Evolutionary conservation across 495 filamentous ascomycete species (phyloP).

Genomic region (Hyaloscypha bicolor): DNA sequence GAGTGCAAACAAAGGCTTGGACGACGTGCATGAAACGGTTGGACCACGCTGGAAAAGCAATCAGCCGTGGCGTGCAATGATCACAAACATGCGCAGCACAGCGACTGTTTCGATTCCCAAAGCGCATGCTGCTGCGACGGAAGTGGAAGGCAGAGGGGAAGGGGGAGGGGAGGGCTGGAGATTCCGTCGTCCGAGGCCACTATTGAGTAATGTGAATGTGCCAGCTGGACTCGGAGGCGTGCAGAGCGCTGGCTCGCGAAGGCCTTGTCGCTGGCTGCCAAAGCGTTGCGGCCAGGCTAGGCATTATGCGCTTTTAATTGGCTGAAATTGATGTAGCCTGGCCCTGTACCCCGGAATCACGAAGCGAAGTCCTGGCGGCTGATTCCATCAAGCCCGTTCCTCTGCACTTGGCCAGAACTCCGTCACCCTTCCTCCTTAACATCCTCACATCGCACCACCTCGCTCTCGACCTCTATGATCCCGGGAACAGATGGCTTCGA

Average conservation of each 20-base stretch:
- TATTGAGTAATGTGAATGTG: neutral
- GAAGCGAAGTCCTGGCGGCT: too few relatives aligned
- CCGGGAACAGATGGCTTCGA: slow-evolving; percentile 27
- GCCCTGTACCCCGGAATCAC: too few relatives aligned
- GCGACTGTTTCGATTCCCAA: neutral
- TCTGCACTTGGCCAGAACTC: neutral
- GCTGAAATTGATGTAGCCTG: neutral
- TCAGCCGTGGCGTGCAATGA: neutral
- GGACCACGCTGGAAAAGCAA: neutral
- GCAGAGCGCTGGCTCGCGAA: neutral
- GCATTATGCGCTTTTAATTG: neutral
- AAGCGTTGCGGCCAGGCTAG: too few relatives aligned
- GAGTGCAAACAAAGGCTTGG: slow-evolving; percentile 20
- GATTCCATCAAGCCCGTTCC: neutral
- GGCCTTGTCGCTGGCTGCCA: neutral
- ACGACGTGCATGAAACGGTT: slow-evolving; percentile 16
- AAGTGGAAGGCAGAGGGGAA: neutral
- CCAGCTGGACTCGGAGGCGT: neutral
- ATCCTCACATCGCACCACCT: neutral
- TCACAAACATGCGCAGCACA: slow-evolving; percentile 22
- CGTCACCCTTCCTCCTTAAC: neutral
- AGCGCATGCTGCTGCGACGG: neutral
- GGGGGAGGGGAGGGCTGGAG: too few relatives aligned
- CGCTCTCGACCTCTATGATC: neutral
- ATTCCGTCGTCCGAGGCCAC: too few relatives aligned